Percentiles rank a stretch among this genome's conserved stretches.
phyloP scores from a whole-genome alignment of 331 rosid species.

The Rhamnella rubrinervis region DNA sequence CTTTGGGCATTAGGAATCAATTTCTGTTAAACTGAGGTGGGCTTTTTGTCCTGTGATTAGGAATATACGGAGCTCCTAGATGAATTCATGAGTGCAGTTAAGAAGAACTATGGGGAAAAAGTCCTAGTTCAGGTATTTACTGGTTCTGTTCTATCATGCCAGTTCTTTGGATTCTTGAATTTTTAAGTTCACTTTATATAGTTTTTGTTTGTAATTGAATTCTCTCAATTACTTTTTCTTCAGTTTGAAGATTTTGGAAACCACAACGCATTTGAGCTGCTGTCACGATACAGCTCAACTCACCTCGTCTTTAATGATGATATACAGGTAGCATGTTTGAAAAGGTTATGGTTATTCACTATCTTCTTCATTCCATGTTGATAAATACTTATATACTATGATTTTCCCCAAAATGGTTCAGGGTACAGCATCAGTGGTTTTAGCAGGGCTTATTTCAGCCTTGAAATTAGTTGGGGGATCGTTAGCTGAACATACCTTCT shows the following conservation, averaged over 20 bases:
- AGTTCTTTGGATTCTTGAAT: slow-evolving; percentile 8
- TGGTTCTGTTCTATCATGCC: slow-evolving; percentile 21
- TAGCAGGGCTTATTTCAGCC: slow-evolving; percentile 84
- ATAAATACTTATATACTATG: neutral
- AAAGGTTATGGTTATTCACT: neutral
- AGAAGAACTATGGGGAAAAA: slow-evolving; percentile 95
- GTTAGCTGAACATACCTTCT: slow-evolving; percentile 76
- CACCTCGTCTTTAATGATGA: slow-evolving; percentile 95
- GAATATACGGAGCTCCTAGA: slow-evolving; percentile 86
- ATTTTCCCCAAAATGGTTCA: slow-evolving; percentile 30
- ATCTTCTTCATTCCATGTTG: neutral
- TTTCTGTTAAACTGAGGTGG: slow-evolving; percentile 17
- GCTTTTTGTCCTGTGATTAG: slow-evolving; percentile 40
- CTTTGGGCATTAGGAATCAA: neutral
- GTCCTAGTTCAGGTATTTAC: slow-evolving; percentile 67
- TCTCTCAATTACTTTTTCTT: slow-evolving; percentile 12
- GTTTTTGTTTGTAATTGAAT: slow-evolving; percentile 18
- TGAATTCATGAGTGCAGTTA: slow-evolving; percentile 94
- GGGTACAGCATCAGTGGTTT: slow-evolving; percentile 97
- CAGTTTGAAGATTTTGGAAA: slow-evolving; percentile 98
- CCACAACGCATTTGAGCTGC: slow-evolving; percentile 97
- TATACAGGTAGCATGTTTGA: slow-evolving; percentile 62
- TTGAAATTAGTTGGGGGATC: slow-evolving; percentile 74
- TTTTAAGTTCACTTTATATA: neutral
- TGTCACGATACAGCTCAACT: slow-evolving; percentile 71